phyloP scores from a whole-genome alignment of 306 rosid species.

The Geum urbanum region DNA sequence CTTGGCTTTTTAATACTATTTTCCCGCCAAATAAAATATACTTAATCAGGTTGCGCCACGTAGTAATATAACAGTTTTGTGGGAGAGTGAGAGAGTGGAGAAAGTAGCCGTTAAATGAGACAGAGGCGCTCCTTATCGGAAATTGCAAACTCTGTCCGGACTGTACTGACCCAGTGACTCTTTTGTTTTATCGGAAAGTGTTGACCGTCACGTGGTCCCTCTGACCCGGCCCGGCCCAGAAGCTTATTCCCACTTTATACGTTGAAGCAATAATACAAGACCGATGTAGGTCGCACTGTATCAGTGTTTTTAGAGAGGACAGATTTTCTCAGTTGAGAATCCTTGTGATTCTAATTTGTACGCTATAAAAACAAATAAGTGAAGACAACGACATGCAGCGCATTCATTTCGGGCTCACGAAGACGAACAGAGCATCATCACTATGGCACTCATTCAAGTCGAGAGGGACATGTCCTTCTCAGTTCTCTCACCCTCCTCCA shows the following conservation, averaged over 20 bases:
- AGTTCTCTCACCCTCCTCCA: background rate
- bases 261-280: slow-evolving; percentile 8
- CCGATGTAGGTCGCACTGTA: background rate
- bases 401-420: slow-evolving; percentile 25
- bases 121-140: slow-evolving; percentile 22
- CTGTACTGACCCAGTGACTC: no score
- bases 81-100: background rate
- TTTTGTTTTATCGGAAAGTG: background rate
- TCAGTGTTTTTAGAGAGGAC: background rate
- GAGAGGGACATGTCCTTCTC: slow-evolving; percentile 13
- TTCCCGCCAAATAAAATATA: slow-evolving; percentile 49
- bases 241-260: background rate
- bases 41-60: slow-evolving; percentile 35
- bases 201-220: slow-evolving; percentile 34
- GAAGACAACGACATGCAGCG: background rate
- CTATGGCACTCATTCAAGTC: background rate
- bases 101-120: slow-evolving; percentile 64
- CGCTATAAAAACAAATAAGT: background rate
- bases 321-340: background rate
- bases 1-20: background rate
- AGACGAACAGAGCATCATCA: background rate
- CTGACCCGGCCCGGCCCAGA: slow-evolving; percentile 2
- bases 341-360: background rate
- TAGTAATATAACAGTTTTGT: slow-evolving; percentile 26
- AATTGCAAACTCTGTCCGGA: background rate